A percentile compares a stretch with the other conserved stretches of the same genome.
phyloP scores from a whole-genome alignment of 139 green algal species.

The Tetradesmus obliquus region DNA sequence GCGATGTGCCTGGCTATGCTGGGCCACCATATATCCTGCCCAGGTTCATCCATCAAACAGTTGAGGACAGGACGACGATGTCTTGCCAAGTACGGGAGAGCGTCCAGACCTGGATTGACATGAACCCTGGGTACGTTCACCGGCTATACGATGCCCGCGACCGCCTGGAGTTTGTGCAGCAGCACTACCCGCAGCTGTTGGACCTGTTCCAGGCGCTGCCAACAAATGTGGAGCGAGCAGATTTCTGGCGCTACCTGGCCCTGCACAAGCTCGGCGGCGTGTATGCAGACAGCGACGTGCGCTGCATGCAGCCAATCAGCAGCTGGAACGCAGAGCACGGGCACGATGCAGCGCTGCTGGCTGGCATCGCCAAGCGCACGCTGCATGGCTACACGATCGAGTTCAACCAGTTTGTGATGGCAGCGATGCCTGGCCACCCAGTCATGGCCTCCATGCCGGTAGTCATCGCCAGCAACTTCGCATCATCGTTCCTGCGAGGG shows the following conservation, averaged over 20 bases:
- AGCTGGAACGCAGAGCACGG: constrained; percentile 35
- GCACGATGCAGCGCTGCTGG: constrained; percentile 20
- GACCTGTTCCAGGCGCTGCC: constrained; percentile 14
- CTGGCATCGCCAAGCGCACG: constrained; percentile 35
- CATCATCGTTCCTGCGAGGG: neutral
- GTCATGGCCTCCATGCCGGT: constrained; percentile 28
- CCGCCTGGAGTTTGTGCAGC: neutral
- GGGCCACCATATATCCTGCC: constrained; percentile 34
- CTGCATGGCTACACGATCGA: neutral
- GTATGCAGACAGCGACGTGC: constrained; percentile 45
- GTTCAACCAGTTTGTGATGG: constrained; percentile 45
- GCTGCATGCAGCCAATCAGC: constrained; percentile 44
- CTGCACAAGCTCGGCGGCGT: constrained; percentile 39
- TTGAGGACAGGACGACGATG: constrained; percentile 18
- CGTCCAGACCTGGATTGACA: constrained; percentile 38
- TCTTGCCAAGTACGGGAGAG: constrained; percentile 37
- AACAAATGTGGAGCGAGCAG: constrained; percentile 34
- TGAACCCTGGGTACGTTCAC: constrained; percentile 35
- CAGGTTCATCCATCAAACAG: constrained; percentile 40
- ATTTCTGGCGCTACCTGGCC: constrained; percentile 35
- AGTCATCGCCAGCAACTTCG: constrained; percentile 34
- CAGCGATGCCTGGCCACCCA: constrained; percentile 33
- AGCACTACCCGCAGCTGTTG: constrained; percentile 37
- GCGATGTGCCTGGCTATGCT: constrained; percentile 7
- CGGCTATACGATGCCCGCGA: constrained; percentile 25